Evolutionary conservation across 2,329 filamentous ascomycete species (phyloP).

Genomic region (Exophiala bonariae): DNA sequence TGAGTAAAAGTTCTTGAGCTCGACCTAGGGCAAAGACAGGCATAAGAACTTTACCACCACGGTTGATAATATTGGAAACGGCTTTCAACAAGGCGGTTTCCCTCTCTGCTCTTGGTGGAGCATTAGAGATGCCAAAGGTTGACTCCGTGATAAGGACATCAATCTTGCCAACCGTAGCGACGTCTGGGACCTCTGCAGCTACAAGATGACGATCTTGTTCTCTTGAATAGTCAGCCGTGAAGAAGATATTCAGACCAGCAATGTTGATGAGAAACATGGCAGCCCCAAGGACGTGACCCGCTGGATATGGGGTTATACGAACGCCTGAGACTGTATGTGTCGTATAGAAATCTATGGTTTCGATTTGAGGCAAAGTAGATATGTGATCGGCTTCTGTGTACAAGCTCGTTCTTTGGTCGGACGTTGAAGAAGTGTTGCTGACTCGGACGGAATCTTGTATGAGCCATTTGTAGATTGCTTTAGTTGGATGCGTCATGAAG

Average conservation of each 20-base stretch:
- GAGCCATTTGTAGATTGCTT: conserved; percentile 99
- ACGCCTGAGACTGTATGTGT: conserved; percentile 97
- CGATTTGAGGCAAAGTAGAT: conserved; percentile 88
- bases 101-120: conserved; percentile 84
- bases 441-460: conserved; percentile 96
- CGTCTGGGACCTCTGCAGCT: conserved; percentile 77
- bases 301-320: conserved; percentile 93
- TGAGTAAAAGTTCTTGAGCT: conserved; percentile 90
- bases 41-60: conserved; percentile 88
- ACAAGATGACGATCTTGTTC: conserved; percentile 96
- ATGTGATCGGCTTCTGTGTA: conserved; percentile 96
- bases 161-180: conserved; percentile 72
- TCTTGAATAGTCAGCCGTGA: conserved; percentile 95
- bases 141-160: conserved; percentile 97
- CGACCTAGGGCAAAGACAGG: conserved; percentile 93
- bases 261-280: conserved; percentile 99
- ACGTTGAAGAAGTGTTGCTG: conserved; percentile 65
- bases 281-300: conserved; percentile 94
- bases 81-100: conserved; percentile 95
- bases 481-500: conserved; percentile 99
- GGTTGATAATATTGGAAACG: conserved; percentile 85
- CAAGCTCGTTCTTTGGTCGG: conserved; percentile 65
- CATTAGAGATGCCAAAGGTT: conserved; percentile 93
- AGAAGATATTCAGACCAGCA: conserved; percentile 92
- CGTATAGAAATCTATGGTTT: conserved; percentile 97